Conservation (phyloP, 495 filamentous ascomycete genomes). For the Penicillium bialowiezense region DNA sequence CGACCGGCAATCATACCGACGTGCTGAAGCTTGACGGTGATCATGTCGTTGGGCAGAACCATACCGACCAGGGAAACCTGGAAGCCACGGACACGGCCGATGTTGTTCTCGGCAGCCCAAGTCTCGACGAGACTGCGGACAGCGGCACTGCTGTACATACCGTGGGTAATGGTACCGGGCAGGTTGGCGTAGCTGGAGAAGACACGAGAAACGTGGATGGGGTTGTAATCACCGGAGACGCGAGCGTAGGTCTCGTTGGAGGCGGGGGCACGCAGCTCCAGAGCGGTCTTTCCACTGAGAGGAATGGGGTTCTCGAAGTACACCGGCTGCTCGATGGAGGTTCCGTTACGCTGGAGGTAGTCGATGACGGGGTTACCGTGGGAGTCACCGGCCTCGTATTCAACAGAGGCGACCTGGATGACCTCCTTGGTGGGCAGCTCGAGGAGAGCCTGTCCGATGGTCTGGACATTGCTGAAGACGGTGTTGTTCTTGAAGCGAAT, state of each 20-base stretch:
- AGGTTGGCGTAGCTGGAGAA: constrained; percentile 95
- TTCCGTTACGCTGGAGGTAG: constrained; percentile 88
- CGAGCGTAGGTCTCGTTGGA: constrained; percentile 97
- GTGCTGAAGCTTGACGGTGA: constrained; percentile 91
- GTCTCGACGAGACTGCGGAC: constrained; percentile 98
- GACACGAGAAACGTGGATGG: constrained; percentile 95
- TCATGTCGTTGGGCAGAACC: constrained; percentile 94
- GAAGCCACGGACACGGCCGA: constrained; percentile 95
- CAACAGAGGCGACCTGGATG: constrained; percentile 91
- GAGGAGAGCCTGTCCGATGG: constrained; percentile 85
- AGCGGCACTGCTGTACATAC: constrained; percentile 98
- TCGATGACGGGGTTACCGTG: constrained; percentile 97
- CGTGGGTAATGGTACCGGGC: constrained; percentile 94
- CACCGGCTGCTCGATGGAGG: constrained; percentile 92
- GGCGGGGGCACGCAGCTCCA: constrained; percentile 85
- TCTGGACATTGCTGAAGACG: constrained; percentile 90
- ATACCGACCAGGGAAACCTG: constrained; percentile 93
- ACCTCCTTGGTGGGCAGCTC: constrained; percentile 97
- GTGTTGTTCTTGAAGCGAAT: constrained; percentile 92
- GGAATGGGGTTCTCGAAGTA: constrained; percentile 98
- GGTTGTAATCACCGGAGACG: constrained; percentile 97
- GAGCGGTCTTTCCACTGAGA: constrained; percentile 83
- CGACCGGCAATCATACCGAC: constrained; percentile 97
- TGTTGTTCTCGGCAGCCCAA: constrained; percentile 98
- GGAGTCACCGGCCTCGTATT: constrained; percentile 85